Evolutionary conservation across 192 early-diverging fungal species (phyloP).

Genomic region (Coemansia sp.): DNA sequence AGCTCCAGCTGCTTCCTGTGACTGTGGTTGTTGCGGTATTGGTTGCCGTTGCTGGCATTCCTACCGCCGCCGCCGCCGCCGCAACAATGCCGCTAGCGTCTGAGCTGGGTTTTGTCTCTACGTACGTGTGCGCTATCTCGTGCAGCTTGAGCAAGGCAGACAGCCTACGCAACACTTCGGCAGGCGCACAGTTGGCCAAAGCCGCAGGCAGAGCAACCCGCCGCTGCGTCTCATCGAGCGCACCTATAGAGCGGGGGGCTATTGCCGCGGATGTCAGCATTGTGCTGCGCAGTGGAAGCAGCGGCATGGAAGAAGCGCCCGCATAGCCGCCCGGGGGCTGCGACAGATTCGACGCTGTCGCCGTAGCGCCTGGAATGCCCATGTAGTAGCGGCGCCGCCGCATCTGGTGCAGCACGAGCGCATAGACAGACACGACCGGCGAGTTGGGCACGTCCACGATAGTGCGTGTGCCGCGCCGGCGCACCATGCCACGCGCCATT

Average conservation of each 20-base stretch:
- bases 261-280: neutral
- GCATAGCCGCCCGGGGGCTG: neutral
- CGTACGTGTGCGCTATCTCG: constrained; percentile 47
- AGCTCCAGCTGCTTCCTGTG: constrained; percentile 5
- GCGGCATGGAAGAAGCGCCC: neutral
- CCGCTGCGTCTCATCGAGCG: constrained; percentile 8
- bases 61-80: neutral
- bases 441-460: constrained; percentile 51
- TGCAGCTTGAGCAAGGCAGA: constrained; percentile 32
- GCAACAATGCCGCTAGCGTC: neutral
- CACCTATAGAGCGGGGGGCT: constrained; percentile 20
- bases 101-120: constrained; percentile 17
- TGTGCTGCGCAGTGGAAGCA: neutral
- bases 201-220: constrained; percentile 35
- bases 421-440: constrained; percentile 54
- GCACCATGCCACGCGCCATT: constrained; percentile 20
- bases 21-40: neutral
- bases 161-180: constrained; percentile 26
- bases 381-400: constrained; percentile 21
- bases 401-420: constrained; percentile 53
- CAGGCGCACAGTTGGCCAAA: constrained; percentile 9
- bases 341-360: constrained; percentile 24
- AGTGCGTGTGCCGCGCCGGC: neutral
- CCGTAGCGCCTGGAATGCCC: neutral
- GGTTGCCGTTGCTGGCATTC: neutral